Base-by-base conservation (phyloP, 1,284 basidiomycete species). In the Kalmanozyma brasiliensis region DNA sequence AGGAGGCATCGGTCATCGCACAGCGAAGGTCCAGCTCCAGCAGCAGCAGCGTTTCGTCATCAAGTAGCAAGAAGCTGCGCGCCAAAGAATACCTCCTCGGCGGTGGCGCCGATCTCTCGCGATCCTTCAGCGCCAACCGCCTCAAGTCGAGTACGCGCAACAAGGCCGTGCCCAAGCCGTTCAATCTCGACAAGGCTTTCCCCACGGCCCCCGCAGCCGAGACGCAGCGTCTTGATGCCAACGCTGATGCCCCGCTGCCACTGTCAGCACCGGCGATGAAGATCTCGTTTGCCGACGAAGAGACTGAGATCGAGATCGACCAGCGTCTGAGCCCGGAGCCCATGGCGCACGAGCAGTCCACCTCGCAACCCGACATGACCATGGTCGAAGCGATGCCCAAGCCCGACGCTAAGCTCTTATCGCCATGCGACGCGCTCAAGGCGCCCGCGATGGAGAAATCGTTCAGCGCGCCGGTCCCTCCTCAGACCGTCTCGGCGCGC, bases 391-490 rank as follows among this genome's bases (percentile, higher is more conserved):
- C 41, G n/a, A 47, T 34, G 29, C 26, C 62, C 7, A 40, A 49
- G 22, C 46, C 59, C 14, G 41, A 66, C 43, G 47, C 60, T 16
- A 53, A 52, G 46, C 42, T 63, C 30, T 42, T 70, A 17, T 70
- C 67, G 47, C 67, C 69, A 22, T 46, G 33, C 35, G 52, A 62
- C 13, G 62, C 63, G 19, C 46, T 64, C 37, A 58, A 57, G 36
- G 68, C 57, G 20, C 59, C 57, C 36, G 49, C 26, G 82, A 88
- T 73, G 76, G 69, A 73, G 42, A 79, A 75, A 56, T 71, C 65
- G n/a, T 55, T 65, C 40, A 72, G 72, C 42, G 73, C 70, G 4
- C 71, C 74, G n/a, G 30, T 53, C 32, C 63, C 71, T 11, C 57
- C 51, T 4, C 69, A 64, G 49, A 77, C 76, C 11, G 73, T 73